These are phyloP conservation scores for Royoungia palumana DNA, from an alignment of 768 basidiomycete species.

Conservation along the genomic window DNA sequence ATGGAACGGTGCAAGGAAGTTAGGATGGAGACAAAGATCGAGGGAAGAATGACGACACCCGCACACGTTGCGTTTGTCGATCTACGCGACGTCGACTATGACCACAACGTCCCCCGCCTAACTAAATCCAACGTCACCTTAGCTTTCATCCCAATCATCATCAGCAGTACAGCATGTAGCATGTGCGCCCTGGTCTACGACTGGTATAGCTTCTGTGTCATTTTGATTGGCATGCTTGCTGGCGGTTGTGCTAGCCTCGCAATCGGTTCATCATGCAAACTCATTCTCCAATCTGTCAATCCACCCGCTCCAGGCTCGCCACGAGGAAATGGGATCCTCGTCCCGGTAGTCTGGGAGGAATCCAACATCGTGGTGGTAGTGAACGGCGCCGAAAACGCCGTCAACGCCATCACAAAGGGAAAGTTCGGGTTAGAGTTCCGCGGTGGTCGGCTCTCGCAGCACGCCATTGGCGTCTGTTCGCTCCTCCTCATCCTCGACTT, in stretches of 20 bases:
- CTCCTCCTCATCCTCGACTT: conserved; percentile 29
- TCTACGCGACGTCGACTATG: conserved; percentile 2
- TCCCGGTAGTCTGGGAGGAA: conserved; percentile 7
- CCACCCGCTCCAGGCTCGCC: conserved; percentile 19
- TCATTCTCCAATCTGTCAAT: conserved; percentile 11
- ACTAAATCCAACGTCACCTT: conserved; percentile 1
- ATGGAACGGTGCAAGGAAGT: conserved; percentile 19
- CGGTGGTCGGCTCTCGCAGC: not conserved
- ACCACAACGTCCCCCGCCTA: conserved; percentile 1
- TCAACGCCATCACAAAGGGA: conserved; percentile 30
- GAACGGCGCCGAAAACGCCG: conserved; percentile 25
- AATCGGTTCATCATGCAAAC: conserved; percentile 23
- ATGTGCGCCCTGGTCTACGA: conserved; percentile 24
- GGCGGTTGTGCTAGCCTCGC: conserved; percentile 25
- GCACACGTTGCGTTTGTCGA: conserved; percentile 20
- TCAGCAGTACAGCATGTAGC: conserved; percentile 22
- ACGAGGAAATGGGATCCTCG: conserved; percentile 27
- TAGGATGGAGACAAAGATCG: not conserved
- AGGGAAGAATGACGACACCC: conserved; percentile 14
- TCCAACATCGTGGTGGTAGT: conserved; percentile 22
- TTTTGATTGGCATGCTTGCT: conserved; percentile 31
- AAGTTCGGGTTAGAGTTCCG: conserved; percentile 19
- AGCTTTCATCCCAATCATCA: conserved; percentile 24
- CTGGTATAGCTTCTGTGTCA: conserved; percentile 31
- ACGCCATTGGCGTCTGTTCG: conserved; percentile 23